A percentile compares a stretch with the other conserved stretches of the same genome.
Evolutionary conservation across 1,284 basidiomycete genomes (phyloP).

Genomic region (Cryptococcus amylolentus): DNA sequence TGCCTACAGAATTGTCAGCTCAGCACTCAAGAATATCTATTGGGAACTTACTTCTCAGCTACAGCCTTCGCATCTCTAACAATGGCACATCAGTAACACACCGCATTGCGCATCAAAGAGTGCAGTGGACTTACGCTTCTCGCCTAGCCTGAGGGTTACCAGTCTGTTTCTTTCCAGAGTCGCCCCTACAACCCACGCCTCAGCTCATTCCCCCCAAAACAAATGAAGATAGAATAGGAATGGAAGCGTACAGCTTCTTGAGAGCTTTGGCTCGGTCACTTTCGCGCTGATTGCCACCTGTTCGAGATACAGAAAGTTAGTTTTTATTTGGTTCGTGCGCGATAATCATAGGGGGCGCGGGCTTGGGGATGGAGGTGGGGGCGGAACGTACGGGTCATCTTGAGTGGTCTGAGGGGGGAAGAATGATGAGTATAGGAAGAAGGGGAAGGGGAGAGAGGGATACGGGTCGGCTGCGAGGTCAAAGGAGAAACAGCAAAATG

Average conservation of each 20-base stretch:
- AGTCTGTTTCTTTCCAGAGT: slow-evolving; percentile 12
- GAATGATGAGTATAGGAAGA: background rate
- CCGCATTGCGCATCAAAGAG: background rate
- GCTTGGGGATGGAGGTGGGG: background rate
- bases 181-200: slow-evolving; percentile 3
- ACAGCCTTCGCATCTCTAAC: slow-evolving; percentile 17
- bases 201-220: background rate
- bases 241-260: slow-evolving; percentile 8
- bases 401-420: background rate
- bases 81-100: background rate
- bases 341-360: background rate
- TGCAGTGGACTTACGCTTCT: slow-evolving; percentile 13
- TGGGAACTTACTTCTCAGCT: slow-evolving; percentile 16
- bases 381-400: slow-evolving; percentile 5
- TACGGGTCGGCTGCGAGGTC: slow-evolving; percentile 26
- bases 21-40: background rate
- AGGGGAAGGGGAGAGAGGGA: background rate
- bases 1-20: slow-evolving; percentile 2
- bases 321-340: background rate
- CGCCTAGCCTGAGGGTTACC: slow-evolving; percentile 15
- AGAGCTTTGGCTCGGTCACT: slow-evolving; percentile 12
- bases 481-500: slow-evolving; percentile 31
- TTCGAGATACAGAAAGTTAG: background rate
- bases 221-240: background rate
- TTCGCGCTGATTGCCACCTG: slow-evolving; percentile 19